phyloP scores from a whole-genome alignment of 176 grass and related monocot genomes.

The Ensete glaucum region DNA sequence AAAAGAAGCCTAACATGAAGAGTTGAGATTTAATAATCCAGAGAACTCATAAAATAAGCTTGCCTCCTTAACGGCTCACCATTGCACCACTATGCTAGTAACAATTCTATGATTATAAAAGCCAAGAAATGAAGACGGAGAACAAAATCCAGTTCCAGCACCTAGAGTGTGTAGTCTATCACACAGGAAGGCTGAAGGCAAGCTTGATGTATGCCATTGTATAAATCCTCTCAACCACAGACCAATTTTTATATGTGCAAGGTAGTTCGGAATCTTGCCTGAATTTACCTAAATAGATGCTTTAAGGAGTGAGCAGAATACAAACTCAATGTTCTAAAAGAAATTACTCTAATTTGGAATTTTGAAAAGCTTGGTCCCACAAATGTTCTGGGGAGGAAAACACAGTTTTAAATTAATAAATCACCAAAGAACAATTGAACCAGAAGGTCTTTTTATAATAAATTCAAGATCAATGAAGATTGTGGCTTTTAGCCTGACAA shows the following conservation, averaged over 20 bases:
- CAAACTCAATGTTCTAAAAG: not conserved
- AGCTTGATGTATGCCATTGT: not conserved
- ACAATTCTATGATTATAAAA: not conserved
- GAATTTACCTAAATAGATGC: not conserved
- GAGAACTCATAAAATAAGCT: no score
- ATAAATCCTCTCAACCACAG: no score
- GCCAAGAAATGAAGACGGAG: not conserved
- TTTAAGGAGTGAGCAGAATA: not conserved
- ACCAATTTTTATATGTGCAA: no score
- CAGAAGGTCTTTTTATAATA: not conserved
- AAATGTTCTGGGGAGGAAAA: not conserved
- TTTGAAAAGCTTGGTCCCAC: not conserved
- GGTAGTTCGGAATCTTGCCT: not conserved
- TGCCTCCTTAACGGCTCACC: no score
- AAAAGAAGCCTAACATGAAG: no score
- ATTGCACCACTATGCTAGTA: no score
- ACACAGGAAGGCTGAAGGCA: not conserved
- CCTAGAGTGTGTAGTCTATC: not conserved
- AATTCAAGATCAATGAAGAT: not conserved
- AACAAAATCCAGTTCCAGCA: not conserved
- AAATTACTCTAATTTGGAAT: not conserved
- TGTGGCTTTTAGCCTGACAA: not conserved
- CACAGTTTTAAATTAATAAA: not conserved
- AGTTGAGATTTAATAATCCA: no score
- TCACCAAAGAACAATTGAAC: not conserved